These are phyloP conservation scores for Thelonectria discophora DNA, from an alignment of 2,329 filamentous ascomycete genomes.

Conservation along the genomic window DNA sequence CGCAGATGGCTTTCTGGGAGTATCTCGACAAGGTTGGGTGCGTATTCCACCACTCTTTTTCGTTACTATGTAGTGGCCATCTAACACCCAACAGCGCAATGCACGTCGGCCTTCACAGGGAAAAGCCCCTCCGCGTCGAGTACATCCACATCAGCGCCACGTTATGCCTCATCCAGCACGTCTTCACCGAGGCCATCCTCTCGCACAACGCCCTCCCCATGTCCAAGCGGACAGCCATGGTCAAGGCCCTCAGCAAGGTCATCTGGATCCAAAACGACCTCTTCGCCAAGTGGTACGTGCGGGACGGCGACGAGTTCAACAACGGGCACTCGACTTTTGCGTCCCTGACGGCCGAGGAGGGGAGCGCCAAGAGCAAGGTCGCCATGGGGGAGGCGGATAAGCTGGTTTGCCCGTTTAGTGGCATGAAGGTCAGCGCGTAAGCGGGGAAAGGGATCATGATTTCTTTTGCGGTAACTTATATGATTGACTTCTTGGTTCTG, in stretches of 20 bases:
- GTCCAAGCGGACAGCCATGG: constrained; percentile 25
- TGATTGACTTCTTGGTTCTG: too few species aligned
- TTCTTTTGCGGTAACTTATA: too few species aligned
- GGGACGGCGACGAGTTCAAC: constrained; percentile 26
- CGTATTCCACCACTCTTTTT: neutral
- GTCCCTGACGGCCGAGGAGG: neutral
- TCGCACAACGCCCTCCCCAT: constrained; percentile 27
- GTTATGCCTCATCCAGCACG: constrained; percentile 27
- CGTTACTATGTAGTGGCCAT: neutral
- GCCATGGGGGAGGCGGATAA: neutral
- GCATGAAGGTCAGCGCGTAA: constrained; percentile 1
- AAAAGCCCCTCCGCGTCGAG: constrained; percentile 24
- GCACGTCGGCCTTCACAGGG: constrained; percentile 25
- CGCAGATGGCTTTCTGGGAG: constrained; percentile 28
- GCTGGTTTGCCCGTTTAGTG: constrained; percentile 5
- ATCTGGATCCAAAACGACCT: constrained; percentile 33
- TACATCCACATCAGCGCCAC: constrained; percentile 31
- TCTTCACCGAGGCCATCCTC: constrained; percentile 22
- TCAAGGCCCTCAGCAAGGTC: constrained; percentile 28
- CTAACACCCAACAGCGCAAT: constrained; percentile 14
- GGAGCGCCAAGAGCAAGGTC: neutral
- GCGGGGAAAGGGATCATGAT: too few species aligned
- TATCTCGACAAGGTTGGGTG: constrained; percentile 29
- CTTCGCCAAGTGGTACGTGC: constrained; percentile 29
- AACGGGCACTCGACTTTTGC: neutral